Evolutionary conservation across 345 rosid species (phyloP), one percentile per base, ranked within the genome.

Genomic region (Syzygium jambos): DNA sequence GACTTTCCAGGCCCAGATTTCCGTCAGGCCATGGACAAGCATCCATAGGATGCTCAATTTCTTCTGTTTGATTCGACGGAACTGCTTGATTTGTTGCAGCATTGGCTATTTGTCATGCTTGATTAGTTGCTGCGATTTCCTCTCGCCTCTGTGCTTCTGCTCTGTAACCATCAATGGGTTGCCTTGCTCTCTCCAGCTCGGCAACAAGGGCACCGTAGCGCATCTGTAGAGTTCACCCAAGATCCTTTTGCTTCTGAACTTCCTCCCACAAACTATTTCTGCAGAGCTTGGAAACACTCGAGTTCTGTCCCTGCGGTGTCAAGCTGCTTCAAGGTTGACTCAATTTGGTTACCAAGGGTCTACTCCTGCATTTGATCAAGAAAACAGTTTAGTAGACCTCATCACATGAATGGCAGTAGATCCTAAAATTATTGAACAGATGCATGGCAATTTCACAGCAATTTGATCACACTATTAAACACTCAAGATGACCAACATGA

Each of bases 211-310:
- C 88, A n/a, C 98, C 99, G 63, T 96, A 98, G 49, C 94, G 93
- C 63, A 88, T 89, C 88, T 98, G 99, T 85, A 96, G 88, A 80
- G 92, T 95, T 88, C 88, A 90, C 92, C 96, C 99, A 0, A 94
- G 95, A 89, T 94, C 97, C 92, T 96, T 96, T 84, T 96, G 99
- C 92, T 96, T 98, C 90, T 94, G 91, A 83, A 98, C 98, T 89
- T 96, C 98, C 89, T 93, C 98, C 94, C 96, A 91, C 82, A 98
- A 90, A 88, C 92, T 91, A 89, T 93, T 94, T 98, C 91, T 98
- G 97, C 88, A 96, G 94, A 77, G 95, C 95, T 92, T 90, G 95
- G 89, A 96, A 98, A 89, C 98, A 98, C 90, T 96, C 98, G 2
- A 98, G 95, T 88, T 98, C 98, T 49, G 98, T 98, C 89, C 96